Conservation (phyloP, 1,284 basidiomycete species). For the Takashimella koratensis region DNA sequence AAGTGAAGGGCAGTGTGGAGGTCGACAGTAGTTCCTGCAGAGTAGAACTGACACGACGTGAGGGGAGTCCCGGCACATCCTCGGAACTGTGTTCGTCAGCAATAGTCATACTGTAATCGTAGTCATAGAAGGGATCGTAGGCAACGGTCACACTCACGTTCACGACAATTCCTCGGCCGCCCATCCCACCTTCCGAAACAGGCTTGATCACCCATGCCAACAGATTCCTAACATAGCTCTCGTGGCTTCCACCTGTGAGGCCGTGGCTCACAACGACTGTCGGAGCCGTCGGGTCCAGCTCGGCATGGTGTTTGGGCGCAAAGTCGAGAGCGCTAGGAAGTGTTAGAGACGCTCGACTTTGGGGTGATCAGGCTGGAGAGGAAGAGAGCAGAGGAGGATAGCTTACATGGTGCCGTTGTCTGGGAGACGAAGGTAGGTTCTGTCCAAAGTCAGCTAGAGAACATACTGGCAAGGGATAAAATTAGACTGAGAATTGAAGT, state of each 20-base stretch:
- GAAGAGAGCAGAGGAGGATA: conserved; percentile 5
- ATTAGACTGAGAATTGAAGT: conserved; percentile 16
- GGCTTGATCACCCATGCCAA: conserved; percentile 64
- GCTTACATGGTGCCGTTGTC: conserved; percentile 71
- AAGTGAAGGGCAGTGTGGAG: conserved; percentile 75
- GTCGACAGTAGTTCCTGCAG: conserved; percentile 75
- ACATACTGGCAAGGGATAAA: conserved; percentile 60
- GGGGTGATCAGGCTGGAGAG: neutral
- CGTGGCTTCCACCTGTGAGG: conserved; percentile 82
- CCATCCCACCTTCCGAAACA: conserved; percentile 69
- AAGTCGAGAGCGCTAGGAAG: conserved; percentile 61
- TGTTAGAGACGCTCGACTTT: conserved; percentile 56
- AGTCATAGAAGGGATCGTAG: too few species aligned
- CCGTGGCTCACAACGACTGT: conserved; percentile 77
- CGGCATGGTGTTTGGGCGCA: conserved; percentile 50
- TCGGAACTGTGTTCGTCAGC: conserved; percentile 58
- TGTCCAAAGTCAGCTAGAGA: conserved; percentile 33
- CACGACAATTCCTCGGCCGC: conserved; percentile 80
- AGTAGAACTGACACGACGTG: conserved; percentile 70
- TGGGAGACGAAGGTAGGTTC: conserved; percentile 58
- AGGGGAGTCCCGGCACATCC: conserved; percentile 86
- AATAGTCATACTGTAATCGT: neutral
- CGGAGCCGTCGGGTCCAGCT: conserved; percentile 62
- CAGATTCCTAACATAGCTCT: conserved; percentile 80
- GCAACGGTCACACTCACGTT: conserved; percentile 60